Base-by-base conservation (phyloP, 1,284 basidiomycete species). In the Pseudomicrostroma phylloplanum region DNA sequence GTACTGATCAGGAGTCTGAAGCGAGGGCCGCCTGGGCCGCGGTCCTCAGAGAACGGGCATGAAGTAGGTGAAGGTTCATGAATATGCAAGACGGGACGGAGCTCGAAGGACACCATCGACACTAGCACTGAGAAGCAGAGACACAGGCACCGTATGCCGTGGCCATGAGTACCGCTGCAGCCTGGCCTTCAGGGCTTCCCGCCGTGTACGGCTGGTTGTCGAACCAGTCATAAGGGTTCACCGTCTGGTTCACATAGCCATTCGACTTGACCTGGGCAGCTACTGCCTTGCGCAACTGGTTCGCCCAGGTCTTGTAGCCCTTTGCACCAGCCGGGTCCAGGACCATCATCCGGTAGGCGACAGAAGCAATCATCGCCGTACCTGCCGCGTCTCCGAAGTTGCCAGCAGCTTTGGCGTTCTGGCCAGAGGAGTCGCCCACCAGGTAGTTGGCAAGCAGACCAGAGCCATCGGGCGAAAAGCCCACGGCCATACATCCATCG, bases 381-480 rank as follows among this genome's bases (percentile, higher is more conserved):
- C 74, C 76, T 4, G 71, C 61, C 3, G 63, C 62, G 41, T 77
- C 76, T 55, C 65, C 64, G 53, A 76, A 76, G 15, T 62, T 64
- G 9, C 41, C 41, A 0, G 66, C 59, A 23, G 67, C 62, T 57
- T 71, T 69, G 21, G 26, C 19, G 30, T 49, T 46, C 26, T 19
- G 12, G 13, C 39, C 36, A 9, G 26, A 15, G 23, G 56, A 15
- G 6, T 43, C 58, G n/a, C 60, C 60, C n/a, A 62, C 48, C 48
- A 75, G 59, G 63, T 72, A 74, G 66, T 78, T 78, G 63, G 69
- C 69, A 43, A 69, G 67, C 9, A 79, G 65, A 21, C 72, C 62
- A 17, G 67, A 67, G 17, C 55, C 86, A 6, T 87, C 80, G 61
- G 84, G 70, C 2, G 79, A 69, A 72, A 87, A 91, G 80, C 90